A percentile compares a stretch with the other conserved stretches of the same genome.
phyloP scores from a whole-genome alignment of 176 grass and related monocot genomes.

The Zea luxurians region DNA sequence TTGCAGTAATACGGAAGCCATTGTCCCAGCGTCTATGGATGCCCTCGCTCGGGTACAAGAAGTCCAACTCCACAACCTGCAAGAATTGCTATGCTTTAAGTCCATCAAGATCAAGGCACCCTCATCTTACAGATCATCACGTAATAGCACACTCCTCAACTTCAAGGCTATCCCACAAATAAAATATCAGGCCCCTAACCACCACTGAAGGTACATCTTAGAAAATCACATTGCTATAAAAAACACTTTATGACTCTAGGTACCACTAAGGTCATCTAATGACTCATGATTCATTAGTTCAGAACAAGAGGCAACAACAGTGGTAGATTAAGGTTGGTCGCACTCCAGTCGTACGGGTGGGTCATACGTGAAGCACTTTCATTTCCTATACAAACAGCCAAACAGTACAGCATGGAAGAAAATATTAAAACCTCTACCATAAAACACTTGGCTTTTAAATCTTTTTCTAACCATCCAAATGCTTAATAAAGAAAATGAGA shows the following conservation, averaged over 20 bases:
- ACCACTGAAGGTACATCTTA: neutral
- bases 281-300: no score
- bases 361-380: no score
- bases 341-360: no score
- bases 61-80: slow-evolving; percentile 76
- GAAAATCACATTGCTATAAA: neutral
- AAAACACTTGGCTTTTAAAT: neutral
- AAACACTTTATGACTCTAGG: neutral
- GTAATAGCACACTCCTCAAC: neutral
- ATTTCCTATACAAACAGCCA: no score
- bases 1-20: slow-evolving; percentile 63
- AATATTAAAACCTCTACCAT: neutral
- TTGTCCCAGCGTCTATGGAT: slow-evolving; percentile 70
- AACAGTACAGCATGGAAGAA: slow-evolving; percentile 9
- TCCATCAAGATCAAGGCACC: neutral
- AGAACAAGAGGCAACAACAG: no score
- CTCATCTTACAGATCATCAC: neutral
- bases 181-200: slow-evolving; percentile 6
- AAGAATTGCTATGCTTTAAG: neutral
- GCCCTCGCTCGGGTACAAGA: slow-evolving; percentile 74
- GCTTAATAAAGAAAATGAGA: slow-evolving; percentile 4
- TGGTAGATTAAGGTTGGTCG: no score
- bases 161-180: neutral
- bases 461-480: neutral
- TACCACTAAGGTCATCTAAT: no score